Evolutionary conservation across 805 yeast genomes (phyloP).

Genomic region (Starmera dryadoides): DNA sequence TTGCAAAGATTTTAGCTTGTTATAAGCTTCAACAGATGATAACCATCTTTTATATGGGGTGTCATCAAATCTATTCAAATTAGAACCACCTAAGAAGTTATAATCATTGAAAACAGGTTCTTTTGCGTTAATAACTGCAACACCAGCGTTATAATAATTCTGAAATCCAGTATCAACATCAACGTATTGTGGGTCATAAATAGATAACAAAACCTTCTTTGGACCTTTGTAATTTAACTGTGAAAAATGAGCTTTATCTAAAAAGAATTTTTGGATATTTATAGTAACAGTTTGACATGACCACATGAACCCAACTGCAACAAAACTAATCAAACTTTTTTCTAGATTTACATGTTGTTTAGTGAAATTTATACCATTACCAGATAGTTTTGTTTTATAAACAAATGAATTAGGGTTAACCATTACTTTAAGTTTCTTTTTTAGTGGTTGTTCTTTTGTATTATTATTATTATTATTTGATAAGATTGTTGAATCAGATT

Average conservation of each 20-base stretch:
- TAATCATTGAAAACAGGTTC: conserved; percentile 2
- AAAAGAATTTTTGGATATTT: conserved; percentile 12
- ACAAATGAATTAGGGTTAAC: conserved; percentile 3
- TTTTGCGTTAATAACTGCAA: conserved; percentile 6
- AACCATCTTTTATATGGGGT: conserved; percentile 11
- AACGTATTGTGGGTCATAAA: conserved; percentile 13
- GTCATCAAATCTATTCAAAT: not conserved
- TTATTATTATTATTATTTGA: not conserved
- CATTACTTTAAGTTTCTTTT: conserved; percentile 7
- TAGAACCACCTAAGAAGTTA: not conserved
- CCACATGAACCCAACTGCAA: conserved; percentile 19
- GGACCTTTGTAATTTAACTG: not conserved
- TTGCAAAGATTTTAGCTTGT: conserved; percentile 10
- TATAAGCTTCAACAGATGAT: conserved; percentile 14
- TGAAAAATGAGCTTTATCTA: conserved; percentile 6
- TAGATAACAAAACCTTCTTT: conserved; percentile 10
- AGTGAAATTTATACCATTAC: conserved; percentile 11
- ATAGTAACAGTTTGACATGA: conserved; percentile 19
- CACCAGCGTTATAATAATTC: conserved; percentile 15
- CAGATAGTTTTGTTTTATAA: not conserved
- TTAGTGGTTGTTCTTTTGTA: not conserved
- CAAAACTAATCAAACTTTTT: conserved; percentile 6
- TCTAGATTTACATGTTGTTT: conserved; percentile 14
- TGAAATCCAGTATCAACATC: not conserved
- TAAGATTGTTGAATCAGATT: not conserved